A percentile compares a stretch with the other conserved stretches of the same genome.
These are phyloP conservation scores for Fusarium sp. DNA, from an alignment of 2,329 filamentous ascomycete genomes.

Conservation along the genomic window DNA sequence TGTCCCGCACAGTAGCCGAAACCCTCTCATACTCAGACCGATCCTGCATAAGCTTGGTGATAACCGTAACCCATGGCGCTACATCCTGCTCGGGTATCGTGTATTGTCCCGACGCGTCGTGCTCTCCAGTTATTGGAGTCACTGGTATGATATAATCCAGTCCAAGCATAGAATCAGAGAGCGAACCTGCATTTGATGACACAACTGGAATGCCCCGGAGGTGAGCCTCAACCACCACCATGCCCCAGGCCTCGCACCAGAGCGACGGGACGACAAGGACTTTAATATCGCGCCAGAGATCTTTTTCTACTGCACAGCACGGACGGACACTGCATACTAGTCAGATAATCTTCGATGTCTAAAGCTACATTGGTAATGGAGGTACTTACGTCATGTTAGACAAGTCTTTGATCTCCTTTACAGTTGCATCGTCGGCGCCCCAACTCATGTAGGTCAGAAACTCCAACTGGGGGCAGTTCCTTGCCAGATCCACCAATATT, in stretches of 20 bases:
- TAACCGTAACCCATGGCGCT: not conserved
- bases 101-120: not conserved
- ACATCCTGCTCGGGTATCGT: not conserved
- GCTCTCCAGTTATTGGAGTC: not conserved
- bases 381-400: not conserved
- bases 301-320: not conserved
- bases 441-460: not conserved
- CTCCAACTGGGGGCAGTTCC: not conserved
- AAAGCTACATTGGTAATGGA: accelerated
- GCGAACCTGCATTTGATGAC: not conserved
- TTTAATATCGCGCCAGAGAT: not conserved
- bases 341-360: accelerated
- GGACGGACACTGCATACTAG: not conserved
- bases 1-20: not conserved
- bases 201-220: not conserved
- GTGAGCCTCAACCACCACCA: conserved; percentile 8
- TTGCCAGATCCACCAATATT: not conserved
- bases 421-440: not conserved
- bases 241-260: conserved; percentile 1
- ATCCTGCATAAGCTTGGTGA: not conserved
- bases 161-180: not conserved
- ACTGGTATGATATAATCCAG: not conserved
- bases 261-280: not conserved
- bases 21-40: not conserved
- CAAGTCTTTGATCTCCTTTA: not conserved